Evolutionary conservation across 768 basidiomycete genomes (phyloP), one percentile per base, ranked within the genome.

Genomic region (Hygrophorus pudorinus): DNA sequence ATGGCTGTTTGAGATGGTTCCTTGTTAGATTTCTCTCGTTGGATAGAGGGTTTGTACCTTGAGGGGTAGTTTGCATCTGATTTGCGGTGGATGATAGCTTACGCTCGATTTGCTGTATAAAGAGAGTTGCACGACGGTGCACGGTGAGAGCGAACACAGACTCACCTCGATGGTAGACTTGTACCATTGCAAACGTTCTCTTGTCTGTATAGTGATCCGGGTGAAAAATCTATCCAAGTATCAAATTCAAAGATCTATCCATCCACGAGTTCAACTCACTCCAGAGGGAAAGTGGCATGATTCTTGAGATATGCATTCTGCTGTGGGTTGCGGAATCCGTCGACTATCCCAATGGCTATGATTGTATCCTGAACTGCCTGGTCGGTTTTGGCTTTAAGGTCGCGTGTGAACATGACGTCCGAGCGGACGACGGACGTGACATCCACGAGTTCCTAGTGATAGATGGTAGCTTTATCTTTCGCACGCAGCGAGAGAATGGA

Each of bases 311-410:
- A 78, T 17, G 70, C 70, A 16, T 78, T 73, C 52, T 78, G 76
- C 45, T 87, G 84, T 2, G 82, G 81, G 54, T 81, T 82, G 49
- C 71, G 75, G 64, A 83, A 85, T 5, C 79, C 86, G 51, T 88
- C 86, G 38, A 91, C 68, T 44, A 89, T 81, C 21, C 78, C 76
- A 6, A 77, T 86, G 2, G 84, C 78, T 20, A 79, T 68, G 42
- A 89, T 86, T 17, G 80, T 85, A 53, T 90, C 88, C 61, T 85
- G 78, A 20, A 87, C 79, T 0, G 82, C 74, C 60, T 82, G 79
- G 42, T 88, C 84, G 10, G 80, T 78, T 66, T 85, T 86, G 2
- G 67, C 63, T 56, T 81, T 83, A 38, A 90, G 63, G 59, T 88
- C 84, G 47, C 73, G 74, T 20, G 80, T 79, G 33, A 76, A 71